Evolutionary conservation across 495 filamentous ascomycete species (phyloP).

Genomic region (Chlorociboria aeruginascens): DNA sequence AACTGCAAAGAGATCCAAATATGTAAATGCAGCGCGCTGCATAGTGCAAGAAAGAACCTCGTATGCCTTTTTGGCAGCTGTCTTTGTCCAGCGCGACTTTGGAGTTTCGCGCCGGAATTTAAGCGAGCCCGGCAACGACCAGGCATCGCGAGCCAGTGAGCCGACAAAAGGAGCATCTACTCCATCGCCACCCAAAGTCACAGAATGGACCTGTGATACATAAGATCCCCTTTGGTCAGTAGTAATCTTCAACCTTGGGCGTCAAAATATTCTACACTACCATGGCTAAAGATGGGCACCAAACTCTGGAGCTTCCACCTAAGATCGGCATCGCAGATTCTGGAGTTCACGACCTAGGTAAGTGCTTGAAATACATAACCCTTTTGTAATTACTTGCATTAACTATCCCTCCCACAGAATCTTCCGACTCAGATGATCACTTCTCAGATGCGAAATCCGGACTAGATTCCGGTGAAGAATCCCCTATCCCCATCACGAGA

Average conservation of each 20-base stretch:
- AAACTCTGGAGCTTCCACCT: constrained; percentile 51
- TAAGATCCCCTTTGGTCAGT: neutral
- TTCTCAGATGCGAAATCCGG: constrained; percentile 84
- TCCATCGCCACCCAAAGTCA: neutral
- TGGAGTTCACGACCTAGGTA: constrained; percentile 76
- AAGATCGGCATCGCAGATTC: constrained; percentile 59
- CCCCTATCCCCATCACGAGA: constrained; percentile 63
- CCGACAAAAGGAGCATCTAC: neutral
- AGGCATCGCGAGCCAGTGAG: too few species aligned
- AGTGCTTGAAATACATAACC: neutral
- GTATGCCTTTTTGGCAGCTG: neutral
- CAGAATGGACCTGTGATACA: neutral
- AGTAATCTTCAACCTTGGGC: neutral
- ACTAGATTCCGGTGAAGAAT: constrained; percentile 15
- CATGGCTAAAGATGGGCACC: constrained; percentile 26
- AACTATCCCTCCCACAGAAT: constrained; percentile 27
- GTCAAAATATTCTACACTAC: constrained; percentile 1
- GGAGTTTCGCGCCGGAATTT: neutral
- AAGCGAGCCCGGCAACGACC: too few species aligned
- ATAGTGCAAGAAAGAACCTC: neutral
- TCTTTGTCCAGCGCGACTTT: constrained; percentile 1
- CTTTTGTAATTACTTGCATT: neutral
- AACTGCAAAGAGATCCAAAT: neutral
- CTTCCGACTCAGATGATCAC: constrained; percentile 72
- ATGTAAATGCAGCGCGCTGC: neutral